Conservation (phyloP, 1,139 yeast species). For the Zygosaccharomyces sapae region DNA sequence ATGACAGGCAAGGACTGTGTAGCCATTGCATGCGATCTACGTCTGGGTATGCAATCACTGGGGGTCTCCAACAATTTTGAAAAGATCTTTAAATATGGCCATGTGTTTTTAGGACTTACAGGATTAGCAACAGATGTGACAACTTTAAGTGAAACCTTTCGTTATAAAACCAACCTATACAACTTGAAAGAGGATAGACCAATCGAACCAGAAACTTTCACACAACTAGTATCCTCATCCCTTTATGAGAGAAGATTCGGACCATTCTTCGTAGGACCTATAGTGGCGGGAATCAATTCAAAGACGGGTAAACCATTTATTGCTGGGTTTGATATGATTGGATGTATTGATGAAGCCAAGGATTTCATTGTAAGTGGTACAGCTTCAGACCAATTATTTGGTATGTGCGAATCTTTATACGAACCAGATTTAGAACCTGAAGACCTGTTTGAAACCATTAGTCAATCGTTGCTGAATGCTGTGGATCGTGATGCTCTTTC, state of each 20-base stretch:
- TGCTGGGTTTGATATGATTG: constrained; percentile 94
- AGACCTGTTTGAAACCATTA: constrained; percentile 90
- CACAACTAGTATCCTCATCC: constrained; percentile 85
- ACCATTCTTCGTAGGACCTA: constrained; percentile 94
- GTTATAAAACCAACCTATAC: constrained; percentile 82
- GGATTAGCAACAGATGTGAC: constrained; percentile 94
- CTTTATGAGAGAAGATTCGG: constrained; percentile 91
- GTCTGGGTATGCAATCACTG: constrained; percentile 89
- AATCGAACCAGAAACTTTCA: constrained; percentile 91
- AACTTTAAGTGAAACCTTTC: constrained; percentile 75
- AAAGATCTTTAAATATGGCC: constrained; percentile 80
- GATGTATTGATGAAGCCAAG: constrained; percentile 91
- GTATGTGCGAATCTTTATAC: constrained; percentile 97
- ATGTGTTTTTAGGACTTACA: constrained; percentile 83
- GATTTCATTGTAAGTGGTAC: constrained; percentile 97
- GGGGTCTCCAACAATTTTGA: constrained; percentile 92
- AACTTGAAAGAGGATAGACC: constrained; percentile 86
- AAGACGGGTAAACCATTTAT: constrained; percentile 81
- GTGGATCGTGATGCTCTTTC: constrained; percentile 96
- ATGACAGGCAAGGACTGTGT: constrained; percentile 99
- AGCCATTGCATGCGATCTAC: constrained; percentile 93
- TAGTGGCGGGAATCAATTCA: constrained; percentile 90
- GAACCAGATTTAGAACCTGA: constrained; percentile 94
- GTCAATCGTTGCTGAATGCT: constrained; percentile 90
- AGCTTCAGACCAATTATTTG: constrained; percentile 90